A percentile compares a stretch with the other conserved stretches of the same genome.
phyloP scores from a whole-genome alignment of 176 grass and related monocot species.

The Ananas comosus region DNA sequence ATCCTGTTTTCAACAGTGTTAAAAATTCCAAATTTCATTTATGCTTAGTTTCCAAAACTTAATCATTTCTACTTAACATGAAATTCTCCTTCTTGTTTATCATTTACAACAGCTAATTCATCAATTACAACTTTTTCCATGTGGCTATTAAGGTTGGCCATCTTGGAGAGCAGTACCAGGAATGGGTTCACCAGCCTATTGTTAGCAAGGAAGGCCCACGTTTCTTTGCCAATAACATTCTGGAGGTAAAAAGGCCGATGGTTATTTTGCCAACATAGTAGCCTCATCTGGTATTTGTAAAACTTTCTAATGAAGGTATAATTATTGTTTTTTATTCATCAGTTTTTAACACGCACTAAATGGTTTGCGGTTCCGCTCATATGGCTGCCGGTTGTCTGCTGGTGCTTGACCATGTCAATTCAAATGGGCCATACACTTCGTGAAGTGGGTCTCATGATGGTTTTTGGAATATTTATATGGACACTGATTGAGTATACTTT shows the following conservation, averaged over 20 bases:
- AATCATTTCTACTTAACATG: no score
- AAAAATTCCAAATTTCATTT: no score
- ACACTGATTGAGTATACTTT: constrained; percentile 76
- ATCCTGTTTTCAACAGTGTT: no score
- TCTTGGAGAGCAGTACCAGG: constrained; percentile 75
- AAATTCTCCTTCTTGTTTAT: neutral
- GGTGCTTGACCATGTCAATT: constrained; percentile 35
- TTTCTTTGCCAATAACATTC: constrained; percentile 53
- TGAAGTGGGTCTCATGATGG: constrained; percentile 39
- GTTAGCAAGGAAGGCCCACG: constrained; percentile 83
- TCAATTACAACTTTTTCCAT: neutral
- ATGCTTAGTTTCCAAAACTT: no score
- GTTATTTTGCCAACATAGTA: neutral
- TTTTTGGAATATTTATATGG: constrained; percentile 69
- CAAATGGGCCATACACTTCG: constrained; percentile 48
- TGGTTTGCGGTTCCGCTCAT: constrained; percentile 84
- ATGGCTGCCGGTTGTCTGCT: constrained; percentile 88
- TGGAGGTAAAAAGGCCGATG: constrained; percentile 42
- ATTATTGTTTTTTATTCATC: neutral
- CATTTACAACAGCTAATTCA: neutral
- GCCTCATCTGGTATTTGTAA: neutral
- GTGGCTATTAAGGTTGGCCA: constrained; percentile 59
- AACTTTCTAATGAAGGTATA: constrained; percentile 1
- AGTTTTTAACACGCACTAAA: constrained; percentile 82
- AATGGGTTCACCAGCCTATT: constrained; percentile 94